Conservation (phyloP, 2,329 filamentous ascomycete genomes). For the Ascochyta clinopodiicola region DNA sequence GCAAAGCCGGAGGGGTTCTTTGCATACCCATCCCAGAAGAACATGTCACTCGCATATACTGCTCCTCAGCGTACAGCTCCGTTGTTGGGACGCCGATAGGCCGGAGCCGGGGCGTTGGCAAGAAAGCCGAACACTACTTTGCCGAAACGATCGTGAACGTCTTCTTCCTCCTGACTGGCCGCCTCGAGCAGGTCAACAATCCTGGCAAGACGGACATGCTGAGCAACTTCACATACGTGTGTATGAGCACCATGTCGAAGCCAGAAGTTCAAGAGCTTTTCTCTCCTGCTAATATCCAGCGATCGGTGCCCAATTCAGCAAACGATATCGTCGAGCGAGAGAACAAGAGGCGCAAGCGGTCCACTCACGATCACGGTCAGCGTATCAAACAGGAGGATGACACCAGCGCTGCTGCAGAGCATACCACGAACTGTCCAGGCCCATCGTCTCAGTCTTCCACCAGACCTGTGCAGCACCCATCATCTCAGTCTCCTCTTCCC, state of each 20-base stretch:
- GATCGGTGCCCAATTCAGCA: no score
- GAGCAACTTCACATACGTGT: background rate
- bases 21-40: background rate
- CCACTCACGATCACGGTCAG: background rate
- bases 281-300: no score
- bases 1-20: background rate
- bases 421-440: no score
- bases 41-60: background rate
- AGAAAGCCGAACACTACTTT: background rate
- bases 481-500: background rate
- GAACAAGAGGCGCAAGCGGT: background rate
- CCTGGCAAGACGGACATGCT: conserved; percentile 1
- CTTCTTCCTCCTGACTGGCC: conserved; percentile 8
- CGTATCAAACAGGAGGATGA: background rate
- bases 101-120: background rate
- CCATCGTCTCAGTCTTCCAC: background rate
- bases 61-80: background rate
- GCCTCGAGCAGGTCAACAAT: background rate
- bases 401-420: background rate
- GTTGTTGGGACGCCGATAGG: background rate
- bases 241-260: background rate
- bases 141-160: conserved; percentile 11
- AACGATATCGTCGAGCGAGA: background rate
- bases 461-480: background rate
- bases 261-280: background rate